Base-by-base conservation (phyloP, 768 basidiomycete genomes). In the Heimioporus sp. region DNA sequence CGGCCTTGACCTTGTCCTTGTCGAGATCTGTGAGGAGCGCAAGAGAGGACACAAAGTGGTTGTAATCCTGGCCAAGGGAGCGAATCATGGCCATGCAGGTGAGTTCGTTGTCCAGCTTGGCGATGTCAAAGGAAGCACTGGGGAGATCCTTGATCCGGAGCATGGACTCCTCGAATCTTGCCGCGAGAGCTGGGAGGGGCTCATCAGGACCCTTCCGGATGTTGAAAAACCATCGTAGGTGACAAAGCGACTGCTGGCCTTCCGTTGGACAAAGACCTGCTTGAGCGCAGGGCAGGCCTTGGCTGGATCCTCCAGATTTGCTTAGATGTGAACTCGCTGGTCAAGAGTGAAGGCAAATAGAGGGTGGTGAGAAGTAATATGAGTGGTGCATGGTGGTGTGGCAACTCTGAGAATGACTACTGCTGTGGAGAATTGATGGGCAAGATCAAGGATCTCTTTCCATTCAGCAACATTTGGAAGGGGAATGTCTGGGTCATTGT, bases 11-110 rank as follows among this genome's bases (percentile, higher is more conserved):
- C 44, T 54, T 54, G 10, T 16, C 36, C 40, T 60, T 53, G 38
- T 55, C 43, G 0, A 60, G 19, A 9, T 43, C 46, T 10, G 38
- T 46, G 10, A 61, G 43, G 0, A 62, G 55, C 0, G 52, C 31
- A 0, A 63, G 43, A 3, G 49, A 58, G n/a, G 57, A 59, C 3
- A 20, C 40, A 41, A 58, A 61, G n/a, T 55, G 52, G 30, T 3
- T 28, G 46, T 55, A 55, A 5, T 61, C 52, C 0, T 39, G n/a
- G 1, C 45, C 51, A 17, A 61, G 39, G 3, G 56, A 16, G 10
- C 45, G 51, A 30, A 60, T 42, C 53, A 60, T 53, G 3, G 34
- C 34, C 40, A 52, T 41, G 21, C 56, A 56, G 35, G 48, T 40
- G 1, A 60, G 43, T n/a, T 60, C 51, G 10, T 40, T 19, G 21